Conservation (phyloP, 2,329 filamentous ascomycete species). For the Verticillium longisporum region DNA sequence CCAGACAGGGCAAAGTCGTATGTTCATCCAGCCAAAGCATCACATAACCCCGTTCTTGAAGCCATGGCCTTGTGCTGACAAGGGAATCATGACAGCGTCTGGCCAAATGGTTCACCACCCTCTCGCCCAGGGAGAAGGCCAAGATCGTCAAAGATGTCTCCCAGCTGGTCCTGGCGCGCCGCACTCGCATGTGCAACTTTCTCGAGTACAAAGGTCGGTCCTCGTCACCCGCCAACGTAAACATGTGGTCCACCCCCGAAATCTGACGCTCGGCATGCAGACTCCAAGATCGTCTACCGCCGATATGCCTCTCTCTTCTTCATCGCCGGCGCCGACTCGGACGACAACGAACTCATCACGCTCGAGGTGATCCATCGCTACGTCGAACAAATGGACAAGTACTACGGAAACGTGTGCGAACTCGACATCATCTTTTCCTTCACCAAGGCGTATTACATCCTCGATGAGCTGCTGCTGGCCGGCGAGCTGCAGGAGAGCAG, state of each 20-base stretch:
- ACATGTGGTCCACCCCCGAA: neutral
- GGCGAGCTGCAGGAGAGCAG: constrained; percentile 98
- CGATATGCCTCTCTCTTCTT: constrained; percentile 99
- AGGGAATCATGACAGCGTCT: constrained; percentile 63
- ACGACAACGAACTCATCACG: constrained; percentile 96
- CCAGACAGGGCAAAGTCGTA: constrained; percentile 98
- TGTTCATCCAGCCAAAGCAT: constrained; percentile 28
- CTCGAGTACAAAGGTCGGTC: constrained; percentile 92
- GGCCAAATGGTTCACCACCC: constrained; percentile 98
- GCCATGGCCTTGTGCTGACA: neutral
- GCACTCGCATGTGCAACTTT: constrained; percentile 99
- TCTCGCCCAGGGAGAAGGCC: constrained; percentile 96
- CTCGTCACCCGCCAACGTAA: neutral
- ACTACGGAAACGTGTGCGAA: constrained; percentile 99
- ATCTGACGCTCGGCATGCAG: constrained; percentile 35
- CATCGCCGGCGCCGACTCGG: constrained; percentile 94
- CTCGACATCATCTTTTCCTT: constrained; percentile 99
- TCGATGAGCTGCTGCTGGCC: constrained; percentile 90
- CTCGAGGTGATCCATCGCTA: constrained; percentile 99
- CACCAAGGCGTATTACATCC: constrained; percentile 98
- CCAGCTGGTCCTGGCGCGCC: constrained; percentile 88
- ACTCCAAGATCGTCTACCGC: constrained; percentile 97
- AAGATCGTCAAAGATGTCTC: constrained; percentile 99
- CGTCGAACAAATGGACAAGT: constrained; percentile 99
- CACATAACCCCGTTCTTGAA: neutral